Evolutionary conservation across 257 asterid genomes (phyloP).

Genomic region (Solanum rostratum): DNA sequence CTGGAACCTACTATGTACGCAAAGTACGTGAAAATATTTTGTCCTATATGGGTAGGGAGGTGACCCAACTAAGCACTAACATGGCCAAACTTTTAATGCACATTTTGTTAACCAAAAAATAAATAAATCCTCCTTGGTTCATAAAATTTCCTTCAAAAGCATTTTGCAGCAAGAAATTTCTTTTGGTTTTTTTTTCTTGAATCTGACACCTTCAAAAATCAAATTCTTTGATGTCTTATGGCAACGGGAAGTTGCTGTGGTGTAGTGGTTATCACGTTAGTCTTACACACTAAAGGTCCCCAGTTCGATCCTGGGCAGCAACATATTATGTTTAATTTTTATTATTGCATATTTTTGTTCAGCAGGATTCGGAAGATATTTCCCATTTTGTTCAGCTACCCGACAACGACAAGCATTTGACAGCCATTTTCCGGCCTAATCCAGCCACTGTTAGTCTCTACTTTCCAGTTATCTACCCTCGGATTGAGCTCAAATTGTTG

Average conservation of each 20-base stretch:
- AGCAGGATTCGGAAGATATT: neutral
- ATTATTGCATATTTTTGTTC: neutral
- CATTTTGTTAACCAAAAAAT: too few species aligned
- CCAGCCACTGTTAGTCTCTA: neutral
- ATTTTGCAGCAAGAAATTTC: too few species aligned
- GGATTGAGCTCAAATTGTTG: neutral
- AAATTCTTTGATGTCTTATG: neutral
- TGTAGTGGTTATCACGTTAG: constrained; percentile 65
- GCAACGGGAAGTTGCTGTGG: constrained; percentile 21
- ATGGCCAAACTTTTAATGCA: too few species aligned
- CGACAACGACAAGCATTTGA: neutral
- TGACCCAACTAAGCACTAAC: too few species aligned
- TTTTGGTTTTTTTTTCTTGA: too few species aligned
- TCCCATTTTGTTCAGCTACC: neutral
- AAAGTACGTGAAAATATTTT: too few species aligned
- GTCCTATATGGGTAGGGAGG: too few species aligned
- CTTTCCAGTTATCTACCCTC: neutral
- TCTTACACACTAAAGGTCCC: constrained; percentile 83
- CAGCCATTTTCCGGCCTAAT: neutral
- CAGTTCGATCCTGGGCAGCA: constrained; percentile 95
- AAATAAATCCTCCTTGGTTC: too few species aligned
- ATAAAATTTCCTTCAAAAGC: too few species aligned
- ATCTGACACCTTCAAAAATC: too few species aligned
- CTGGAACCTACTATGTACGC: too few species aligned
- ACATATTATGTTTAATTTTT: neutral